Evolutionary conservation across 169 alveolate species (phyloP).

Genomic region (Cryptosporidium canis): DNA sequence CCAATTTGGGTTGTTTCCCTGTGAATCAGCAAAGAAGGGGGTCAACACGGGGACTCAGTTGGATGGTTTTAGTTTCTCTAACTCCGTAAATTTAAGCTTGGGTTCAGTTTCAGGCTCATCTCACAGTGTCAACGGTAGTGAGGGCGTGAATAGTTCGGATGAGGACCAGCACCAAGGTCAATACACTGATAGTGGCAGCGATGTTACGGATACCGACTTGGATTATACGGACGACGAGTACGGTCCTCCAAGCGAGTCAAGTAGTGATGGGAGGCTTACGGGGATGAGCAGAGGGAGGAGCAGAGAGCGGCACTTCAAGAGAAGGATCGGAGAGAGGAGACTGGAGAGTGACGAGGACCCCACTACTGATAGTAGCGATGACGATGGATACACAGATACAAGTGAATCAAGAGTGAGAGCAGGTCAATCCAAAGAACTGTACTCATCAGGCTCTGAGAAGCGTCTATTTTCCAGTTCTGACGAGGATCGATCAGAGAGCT

Average conservation of each 20-base stretch:
- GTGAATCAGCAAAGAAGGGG: background rate
- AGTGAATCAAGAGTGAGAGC: background rate
- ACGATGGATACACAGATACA: background rate
- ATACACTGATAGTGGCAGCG: too few relatives aligned
- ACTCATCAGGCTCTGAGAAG: background rate
- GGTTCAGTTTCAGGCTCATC: too few relatives aligned
- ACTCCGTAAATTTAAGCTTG: background rate
- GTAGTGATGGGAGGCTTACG: background rate
- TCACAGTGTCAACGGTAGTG: background rate
- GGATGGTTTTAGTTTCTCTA: background rate
- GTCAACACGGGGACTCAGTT: too few relatives aligned
- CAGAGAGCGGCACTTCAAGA: background rate
- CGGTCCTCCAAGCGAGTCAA: slow-evolving; percentile 3
- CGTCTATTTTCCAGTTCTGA: background rate
- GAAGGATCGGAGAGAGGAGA: background rate
- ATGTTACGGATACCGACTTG: background rate
- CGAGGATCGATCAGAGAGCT: background rate
- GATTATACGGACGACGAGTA: background rate
- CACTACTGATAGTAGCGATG: background rate
- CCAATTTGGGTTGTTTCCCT: background rate
- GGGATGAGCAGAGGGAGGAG: slow-evolving; percentile 27
- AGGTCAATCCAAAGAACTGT: too few relatives aligned
- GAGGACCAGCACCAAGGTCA: background rate
- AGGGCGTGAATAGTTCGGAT: background rate
- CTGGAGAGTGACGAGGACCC: background rate